Percentiles rank a stretch among this genome's conserved stretches.
These are phyloP conservation scores for Ceratopteris richardii DNA, from an alignment of 75 land plant genomes.

Conservation along the genomic window DNA sequence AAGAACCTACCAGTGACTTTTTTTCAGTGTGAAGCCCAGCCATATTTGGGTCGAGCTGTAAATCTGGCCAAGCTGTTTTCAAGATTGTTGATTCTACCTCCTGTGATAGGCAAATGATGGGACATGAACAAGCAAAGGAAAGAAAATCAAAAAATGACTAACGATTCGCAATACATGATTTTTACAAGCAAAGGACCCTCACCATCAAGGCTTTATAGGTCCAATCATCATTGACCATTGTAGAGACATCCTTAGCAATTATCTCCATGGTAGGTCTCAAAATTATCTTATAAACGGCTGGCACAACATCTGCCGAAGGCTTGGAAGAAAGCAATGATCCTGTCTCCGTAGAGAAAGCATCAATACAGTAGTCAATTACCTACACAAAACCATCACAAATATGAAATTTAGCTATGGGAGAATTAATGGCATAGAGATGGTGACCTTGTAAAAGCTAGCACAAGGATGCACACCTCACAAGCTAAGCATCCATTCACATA, in stretches of 20 bases:
- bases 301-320: conserved; percentile 24
- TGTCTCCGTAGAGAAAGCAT: conserved; percentile 26
- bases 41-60: conserved; percentile 79
- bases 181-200: too few species aligned
- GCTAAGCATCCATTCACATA: conserved; percentile 62
- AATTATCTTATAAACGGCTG: conserved; percentile 47
- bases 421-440: background rate
- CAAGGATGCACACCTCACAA: conserved; percentile 60
- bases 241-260: conserved; percentile 79
- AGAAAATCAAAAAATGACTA: too few species aligned
- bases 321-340: conserved; percentile 12
- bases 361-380: conserved; percentile 83
- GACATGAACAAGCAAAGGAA: too few species aligned
- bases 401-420: background rate
- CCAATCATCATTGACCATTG: conserved; percentile 73
- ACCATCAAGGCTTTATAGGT: conserved; percentile 88
- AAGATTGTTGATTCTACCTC: conserved; percentile 87
- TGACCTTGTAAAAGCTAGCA: background rate
- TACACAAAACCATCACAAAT: conserved; percentile 15
- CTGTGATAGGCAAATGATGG: conserved; percentile 29
- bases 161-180: too few species aligned
- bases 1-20: conserved; percentile 1
- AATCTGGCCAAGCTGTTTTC: conserved; percentile 77
- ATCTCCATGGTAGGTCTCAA: conserved; percentile 72
- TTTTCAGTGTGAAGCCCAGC: background rate